Evolutionary conservation across 2,329 filamentous ascomycete species (phyloP).

Genomic region (Arthrobotrys megalospora): DNA sequence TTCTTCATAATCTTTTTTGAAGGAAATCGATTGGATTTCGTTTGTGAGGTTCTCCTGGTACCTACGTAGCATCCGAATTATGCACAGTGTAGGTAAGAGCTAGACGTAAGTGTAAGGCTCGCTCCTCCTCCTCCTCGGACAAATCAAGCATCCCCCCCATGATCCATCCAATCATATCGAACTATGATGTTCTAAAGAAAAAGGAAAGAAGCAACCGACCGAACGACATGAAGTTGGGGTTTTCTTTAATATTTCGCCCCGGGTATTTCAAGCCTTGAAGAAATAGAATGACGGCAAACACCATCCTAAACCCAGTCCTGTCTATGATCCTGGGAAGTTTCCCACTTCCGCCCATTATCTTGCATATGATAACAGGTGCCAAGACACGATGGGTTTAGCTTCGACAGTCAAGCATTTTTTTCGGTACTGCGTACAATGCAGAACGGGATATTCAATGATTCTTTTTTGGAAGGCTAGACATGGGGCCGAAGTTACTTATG

Average conservation of each 20-base stretch:
- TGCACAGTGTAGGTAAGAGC: conserved; percentile 15
- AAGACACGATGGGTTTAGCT: conserved; percentile 45
- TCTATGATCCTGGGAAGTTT: conserved; percentile 44
- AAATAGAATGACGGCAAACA: conserved; percentile 55
- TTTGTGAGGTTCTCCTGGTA: conserved; percentile 9
- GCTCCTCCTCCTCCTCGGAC: conserved; percentile 1
- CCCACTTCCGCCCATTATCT: conserved; percentile 57
- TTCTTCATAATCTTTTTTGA: not conserved
- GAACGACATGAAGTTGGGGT: not conserved
- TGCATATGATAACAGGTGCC: conserved; percentile 60
- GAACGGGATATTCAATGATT: conserved; percentile 6
- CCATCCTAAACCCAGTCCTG: conserved; percentile 39
- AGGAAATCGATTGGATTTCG: not conserved
- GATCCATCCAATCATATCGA: conserved; percentile 2
- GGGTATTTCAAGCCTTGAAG: conserved; percentile 41
- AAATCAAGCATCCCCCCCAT: not conserved
- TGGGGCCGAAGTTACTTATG: not conserved
- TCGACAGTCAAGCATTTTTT: conserved; percentile 24
- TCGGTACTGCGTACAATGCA: conserved; percentile 25
- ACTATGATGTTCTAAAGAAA: not conserved
- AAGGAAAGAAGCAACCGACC: not conserved
- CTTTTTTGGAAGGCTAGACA: not conserved
- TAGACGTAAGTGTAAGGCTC: conserved; percentile 22
- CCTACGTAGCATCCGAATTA: conserved; percentile 27
- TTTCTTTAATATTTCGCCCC: conserved; percentile 35